phyloP scores from a whole-genome alignment of 1,284 basidiomycete species.

The Stereum hirsutum region DNA sequence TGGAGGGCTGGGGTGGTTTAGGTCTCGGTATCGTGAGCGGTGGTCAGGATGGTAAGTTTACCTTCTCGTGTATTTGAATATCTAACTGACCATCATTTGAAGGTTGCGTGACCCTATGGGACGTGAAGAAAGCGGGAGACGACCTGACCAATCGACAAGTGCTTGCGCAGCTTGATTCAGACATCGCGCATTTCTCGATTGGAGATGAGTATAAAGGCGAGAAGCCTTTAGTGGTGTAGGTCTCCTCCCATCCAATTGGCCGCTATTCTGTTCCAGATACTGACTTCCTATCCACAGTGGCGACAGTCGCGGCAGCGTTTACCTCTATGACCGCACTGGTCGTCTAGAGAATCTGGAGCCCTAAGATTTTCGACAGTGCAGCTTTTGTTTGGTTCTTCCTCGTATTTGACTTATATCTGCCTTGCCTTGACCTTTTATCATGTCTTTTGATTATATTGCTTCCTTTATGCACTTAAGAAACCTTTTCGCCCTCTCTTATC shows the following conservation, averaged over 20 bases:
- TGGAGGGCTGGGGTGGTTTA: conserved; percentile 27
- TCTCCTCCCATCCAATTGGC: neutral
- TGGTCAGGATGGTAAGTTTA: conserved; percentile 50
- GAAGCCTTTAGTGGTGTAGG: conserved; percentile 52
- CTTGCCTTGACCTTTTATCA: no score
- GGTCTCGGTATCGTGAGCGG: conserved; percentile 45
- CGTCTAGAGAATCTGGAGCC: neutral
- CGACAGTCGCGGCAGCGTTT: conserved; percentile 9
- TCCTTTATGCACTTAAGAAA: no score
- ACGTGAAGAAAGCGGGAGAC: conserved; percentile 31
- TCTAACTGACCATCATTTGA: no score
- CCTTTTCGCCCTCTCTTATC: no score
- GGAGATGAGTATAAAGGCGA: conserved; percentile 45
- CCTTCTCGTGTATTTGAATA: neutral
- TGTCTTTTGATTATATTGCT: no score
- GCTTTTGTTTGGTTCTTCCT: no score
- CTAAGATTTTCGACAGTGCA: no score
- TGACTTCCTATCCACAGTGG: conserved; percentile 4
- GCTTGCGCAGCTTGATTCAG: conserved; percentile 41
- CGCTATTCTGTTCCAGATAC: neutral
- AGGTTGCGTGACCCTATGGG: conserved; percentile 65
- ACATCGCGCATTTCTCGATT: conserved; percentile 49
- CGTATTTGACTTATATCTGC: no score
- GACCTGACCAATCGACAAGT: conserved; percentile 34
- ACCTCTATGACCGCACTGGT: conserved; percentile 8